A percentile compares a stretch with the other conserved stretches of the same genome.
These are phyloP conservation scores for Phialocephala subalpina DNA, from an alignment of 2,329 filamentous ascomycete genomes.

Conservation along the genomic window DNA sequence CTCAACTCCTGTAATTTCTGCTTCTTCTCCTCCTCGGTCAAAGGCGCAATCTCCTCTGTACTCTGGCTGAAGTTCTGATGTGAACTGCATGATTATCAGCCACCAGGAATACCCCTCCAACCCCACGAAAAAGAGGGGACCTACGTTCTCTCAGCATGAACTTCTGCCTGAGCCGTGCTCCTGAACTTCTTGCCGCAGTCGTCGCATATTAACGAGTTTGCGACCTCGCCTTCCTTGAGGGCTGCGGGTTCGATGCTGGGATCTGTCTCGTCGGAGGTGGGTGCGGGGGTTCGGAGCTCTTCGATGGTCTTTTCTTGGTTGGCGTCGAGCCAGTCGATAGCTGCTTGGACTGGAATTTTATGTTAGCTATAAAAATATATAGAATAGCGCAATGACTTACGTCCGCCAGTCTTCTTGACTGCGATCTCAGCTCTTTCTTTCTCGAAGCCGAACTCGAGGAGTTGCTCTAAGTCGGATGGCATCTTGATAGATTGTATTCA, in stretches of 20 bases:
- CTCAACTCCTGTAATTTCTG: conserved; percentile 79
- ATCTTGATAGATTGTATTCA: conserved; percentile 13
- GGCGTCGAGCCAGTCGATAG: conserved; percentile 92
- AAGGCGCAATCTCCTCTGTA: conserved; percentile 86
- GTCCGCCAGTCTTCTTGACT: conserved; percentile 80
- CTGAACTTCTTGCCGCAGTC: conserved; percentile 94
- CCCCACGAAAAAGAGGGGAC: not conserved
- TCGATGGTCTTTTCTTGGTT: conserved; percentile 90
- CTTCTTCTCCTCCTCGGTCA: conserved; percentile 92
- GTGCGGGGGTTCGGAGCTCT: conserved; percentile 68
- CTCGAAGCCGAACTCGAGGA: conserved; percentile 83
- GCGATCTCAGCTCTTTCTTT: conserved; percentile 83
- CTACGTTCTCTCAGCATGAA: conserved; percentile 87
- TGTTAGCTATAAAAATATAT: conserved; percentile 25
- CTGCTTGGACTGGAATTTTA: conserved; percentile 73
- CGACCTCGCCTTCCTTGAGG: conserved; percentile 74
- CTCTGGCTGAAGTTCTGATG: conserved; percentile 94
- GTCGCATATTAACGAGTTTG: conserved; percentile 88
- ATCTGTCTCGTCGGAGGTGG: conserved; percentile 55
- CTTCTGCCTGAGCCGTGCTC: conserved; percentile 82
- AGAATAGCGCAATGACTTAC: conserved; percentile 57
- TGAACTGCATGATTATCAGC: conserved; percentile 57
- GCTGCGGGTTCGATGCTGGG: conserved; percentile 66
- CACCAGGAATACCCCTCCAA: conserved; percentile 18
- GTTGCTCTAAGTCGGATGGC: conserved; percentile 65